Evolutionary conservation across 257 asterid genomes (phyloP), one percentile per base, ranked within the genome.

Genomic region (Agastache rugosa): DNA sequence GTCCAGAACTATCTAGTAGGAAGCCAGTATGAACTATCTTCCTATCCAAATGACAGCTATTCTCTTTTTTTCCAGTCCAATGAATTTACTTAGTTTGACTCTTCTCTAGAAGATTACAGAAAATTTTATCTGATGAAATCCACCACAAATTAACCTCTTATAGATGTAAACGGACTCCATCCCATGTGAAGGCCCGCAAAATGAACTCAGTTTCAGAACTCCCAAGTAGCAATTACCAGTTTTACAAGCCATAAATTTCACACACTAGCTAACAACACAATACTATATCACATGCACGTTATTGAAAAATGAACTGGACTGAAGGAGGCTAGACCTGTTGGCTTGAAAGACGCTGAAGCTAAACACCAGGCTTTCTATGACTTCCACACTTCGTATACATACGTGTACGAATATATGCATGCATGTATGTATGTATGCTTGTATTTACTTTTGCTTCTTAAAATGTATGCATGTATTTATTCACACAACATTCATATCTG

Each of bases 41-140:
- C 73, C 69, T 56, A 17, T 45, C 69, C 23, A 60, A 47, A 35
- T 11, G 42, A 45, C 79, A 67, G 31, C 12, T 56, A n/a, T 31
- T 14, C 47, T n/a, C 22, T 37, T 67, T 47, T 62, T 6, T 20
- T 20, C 31, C 54, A 20, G 71, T 47, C 39, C 27, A 20, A 37
- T 1, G 14, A 19, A 8, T 19, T 56, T 3, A 8, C 54, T 45
- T 7, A 16, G 22, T 23, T 34, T 12, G 11, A 22, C 53, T 53
- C 31, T 62, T 37, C 31, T 61, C 41, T 23, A 39, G 47, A 31
- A 50, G 20, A 53, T 22, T 23, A 10, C 14, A 37, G 17, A 51
- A 34, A 74, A 55, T 17, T 19, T 1, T 63, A 66, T 56, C 50
- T 4, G 61, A 75, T 16, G 66, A 41, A 65, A 65, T 53, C 60